Base-by-base conservation (phyloP, 2,329 filamentous ascomycete genomes). In the Graphilbum ipis-grandicollis region DNA sequence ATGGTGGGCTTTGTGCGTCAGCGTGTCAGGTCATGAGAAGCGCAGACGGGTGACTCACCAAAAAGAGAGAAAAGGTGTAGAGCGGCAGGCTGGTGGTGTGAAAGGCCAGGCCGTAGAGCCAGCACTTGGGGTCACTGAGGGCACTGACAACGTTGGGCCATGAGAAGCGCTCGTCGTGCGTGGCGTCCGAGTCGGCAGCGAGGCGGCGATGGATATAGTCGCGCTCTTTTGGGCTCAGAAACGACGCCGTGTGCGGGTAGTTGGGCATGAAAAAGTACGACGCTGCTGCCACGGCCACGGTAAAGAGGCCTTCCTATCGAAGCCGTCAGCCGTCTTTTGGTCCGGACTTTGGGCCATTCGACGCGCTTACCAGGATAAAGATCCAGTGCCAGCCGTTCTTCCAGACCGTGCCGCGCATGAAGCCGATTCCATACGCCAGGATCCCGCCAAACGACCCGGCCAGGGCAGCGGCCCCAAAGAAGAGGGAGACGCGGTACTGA, bases 31-130 rank as follows among this genome's bases (percentile, higher is more conserved):
- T n/a, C n/a, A n/a, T n/a, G n/a, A n/a, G n/a, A n/a, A n/a, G n/a
- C n/a, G 12, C 5, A 13, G 9, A 13, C 5, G 12, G 19, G 10
- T 5, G 13, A 33, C 60, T 39, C 47, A 68, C 55, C 54, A 71
- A 39, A 38, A 72, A 73, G 3, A 72, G 51, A 0, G 73, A 62
- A 5, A 69, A 53, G 0, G 67, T 71, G 40, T 72, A 73, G 0
- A 71, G 54, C 0, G 68, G 68, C 12, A 85, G 53, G 39, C 71
- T 78, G 62, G 83, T 73, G 5, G 76, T 81, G 50, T 84, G 78
- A 46, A 81, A 83, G 0, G 66, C 69, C 0, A 81, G 51, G 0
- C 76, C 75, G 44, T 85, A 85, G 0, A 85, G 60, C 74, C 73
- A 82, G 47, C 75, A 75, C 48, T 76, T 82, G 2, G 70, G 68